Conservation (phyloP, 2,329 filamentous ascomycete genomes). For the Penicillium sp. region DNA sequence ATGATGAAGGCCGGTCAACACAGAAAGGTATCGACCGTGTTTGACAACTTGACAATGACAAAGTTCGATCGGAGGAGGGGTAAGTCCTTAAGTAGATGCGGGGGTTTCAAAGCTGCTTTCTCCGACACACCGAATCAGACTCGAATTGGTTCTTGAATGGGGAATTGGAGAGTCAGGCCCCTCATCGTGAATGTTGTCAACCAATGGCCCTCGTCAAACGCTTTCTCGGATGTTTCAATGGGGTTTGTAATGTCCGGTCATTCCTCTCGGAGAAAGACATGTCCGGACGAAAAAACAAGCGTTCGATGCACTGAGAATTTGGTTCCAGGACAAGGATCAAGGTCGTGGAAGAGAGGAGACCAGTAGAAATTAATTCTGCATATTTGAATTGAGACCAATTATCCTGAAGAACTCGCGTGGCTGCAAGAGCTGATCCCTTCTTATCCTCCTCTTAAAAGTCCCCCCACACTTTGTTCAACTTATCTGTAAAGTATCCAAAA, state of each 20-base stretch:
- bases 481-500: too few relatives aligned
- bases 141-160: constrained; percentile 11
- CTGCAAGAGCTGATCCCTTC: not conserved
- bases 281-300: constrained; percentile 10
- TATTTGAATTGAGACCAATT: not conserved
- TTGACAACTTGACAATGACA: not conserved
- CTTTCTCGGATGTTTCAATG: constrained; percentile 13
- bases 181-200: constrained; percentile 11
- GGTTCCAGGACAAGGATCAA: not conserved
- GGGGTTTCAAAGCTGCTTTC: constrained; percentile 11
- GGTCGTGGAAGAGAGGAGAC: not conserved
- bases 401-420: not conserved
- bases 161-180: constrained; percentile 4
- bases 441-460: not conserved
- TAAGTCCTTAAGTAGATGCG: constrained; percentile 14
- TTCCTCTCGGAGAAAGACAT: constrained; percentile 21
- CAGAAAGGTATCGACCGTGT: not conserved
- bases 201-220: constrained; percentile 8
- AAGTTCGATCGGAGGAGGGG: constrained; percentile 10
- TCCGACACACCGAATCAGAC: not conserved
- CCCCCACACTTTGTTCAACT: not conserved
- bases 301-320: too few relatives aligned
- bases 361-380: not conserved
- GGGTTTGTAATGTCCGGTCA: too few relatives aligned
- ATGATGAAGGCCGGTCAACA: constrained; percentile 12